Percentiles rank a stretch among this genome's conserved stretches.
These are phyloP conservation scores for Termitomyces sp. DNA, from an alignment of 768 basidiomycete species.

Conservation along the genomic window DNA sequence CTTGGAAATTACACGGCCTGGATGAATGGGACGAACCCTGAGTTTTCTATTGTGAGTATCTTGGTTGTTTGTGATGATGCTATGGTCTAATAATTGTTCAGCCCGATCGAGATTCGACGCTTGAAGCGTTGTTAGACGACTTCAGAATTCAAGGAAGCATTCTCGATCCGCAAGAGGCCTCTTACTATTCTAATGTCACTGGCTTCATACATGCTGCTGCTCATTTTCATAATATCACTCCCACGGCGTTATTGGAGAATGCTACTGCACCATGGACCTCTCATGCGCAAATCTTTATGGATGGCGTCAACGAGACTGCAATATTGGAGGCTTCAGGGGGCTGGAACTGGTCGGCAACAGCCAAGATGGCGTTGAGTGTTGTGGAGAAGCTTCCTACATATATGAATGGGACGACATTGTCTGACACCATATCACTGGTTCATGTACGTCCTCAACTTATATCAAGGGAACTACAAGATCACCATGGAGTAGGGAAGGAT, in stretches of 20 bases:
- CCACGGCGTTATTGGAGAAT: slow-evolving; percentile 31
- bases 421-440: slow-evolving; percentile 50
- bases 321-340: slow-evolving; percentile 40
- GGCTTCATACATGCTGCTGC: slow-evolving; percentile 70
- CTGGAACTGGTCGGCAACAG: slow-evolving; percentile 69
- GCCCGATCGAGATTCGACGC: slow-evolving; percentile 40
- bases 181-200: slow-evolving; percentile 74
- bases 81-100: slow-evolving; percentile 18
- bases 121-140: slow-evolving; percentile 42
- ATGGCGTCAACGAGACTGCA: slow-evolving; percentile 44
- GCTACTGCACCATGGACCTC: slow-evolving; percentile 43
- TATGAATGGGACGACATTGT: slow-evolving; percentile 25
- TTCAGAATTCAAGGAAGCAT: slow-evolving; percentile 39
- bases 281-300: slow-evolving; percentile 45
- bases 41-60: slow-evolving; percentile 54
- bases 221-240: slow-evolving; percentile 60
- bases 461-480: slow-evolving; percentile 1
- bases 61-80: neutral
- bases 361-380: slow-evolving; percentile 61
- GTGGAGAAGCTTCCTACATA: slow-evolving; percentile 49
- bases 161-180: slow-evolving; percentile 39
- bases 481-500: slow-evolving; percentile 52
- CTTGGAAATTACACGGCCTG: slow-evolving; percentile 72
- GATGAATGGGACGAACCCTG: slow-evolving; percentile 60
- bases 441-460: slow-evolving; percentile 45